Evolutionary conservation across 257 asterid species (phyloP), one percentile per base, ranked within the genome.

Genomic region (Penstemon davidsonii): DNA sequence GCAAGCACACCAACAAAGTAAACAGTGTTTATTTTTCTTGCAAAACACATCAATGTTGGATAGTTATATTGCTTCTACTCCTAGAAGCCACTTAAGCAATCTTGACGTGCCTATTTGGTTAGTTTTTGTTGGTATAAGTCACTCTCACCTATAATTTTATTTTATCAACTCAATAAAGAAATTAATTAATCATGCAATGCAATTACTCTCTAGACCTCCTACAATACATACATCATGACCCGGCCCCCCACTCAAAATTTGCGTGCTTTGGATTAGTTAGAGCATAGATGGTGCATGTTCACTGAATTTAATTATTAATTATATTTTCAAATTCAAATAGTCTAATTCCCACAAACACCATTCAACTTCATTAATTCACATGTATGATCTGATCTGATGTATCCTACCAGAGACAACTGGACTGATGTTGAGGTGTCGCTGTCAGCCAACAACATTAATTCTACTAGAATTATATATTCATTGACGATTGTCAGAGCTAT

Each of bases 11-110:
- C 84, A 68, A 74, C 78, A 37, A 55, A 12, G 3, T 49, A 9
- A 8, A 60, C 62, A 40, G 64, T 71, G 69, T 63, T 65, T 8
- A 54, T 39, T 36, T 67, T 70, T 75, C 76, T 74, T 74, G 70
- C 77, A 68, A 62, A 45, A 59, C 80, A 80, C 76, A 64, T 66
- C 33, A 25, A 25, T 49, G 15, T 49, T 44, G 36, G 62, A 51
- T 9, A 0, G 38, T 42, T 57, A 55, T 39, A 18, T 69, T 60
- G 45, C 79, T 45, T 67, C 78, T 68, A 39, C 68, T 67, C 56
- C 66, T 46, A 52, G 65, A 13, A 57, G 3, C 64, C 47, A 11
- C 3, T 62, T 62, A 15, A 43, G 10, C 64, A 64, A 42, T 12
- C 51, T 66, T 9, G 12, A 46, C 9, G 51, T 8, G 8, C 3